phyloP scores from a whole-genome alignment of 768 basidiomycete genomes.

The Agrocybe chaxingu region DNA sequence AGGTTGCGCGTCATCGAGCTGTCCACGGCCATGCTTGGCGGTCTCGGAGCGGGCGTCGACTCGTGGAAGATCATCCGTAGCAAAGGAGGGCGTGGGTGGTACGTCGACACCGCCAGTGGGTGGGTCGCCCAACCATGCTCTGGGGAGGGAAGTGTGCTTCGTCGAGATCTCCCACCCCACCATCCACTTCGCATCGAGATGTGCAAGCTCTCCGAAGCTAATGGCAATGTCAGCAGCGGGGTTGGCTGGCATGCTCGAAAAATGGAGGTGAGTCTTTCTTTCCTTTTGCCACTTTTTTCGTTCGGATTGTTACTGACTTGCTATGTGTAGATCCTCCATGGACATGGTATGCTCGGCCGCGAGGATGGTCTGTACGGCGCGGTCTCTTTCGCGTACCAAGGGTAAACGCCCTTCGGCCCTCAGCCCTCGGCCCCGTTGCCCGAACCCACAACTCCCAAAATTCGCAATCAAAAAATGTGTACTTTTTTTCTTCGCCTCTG shows the following conservation, averaged over 20 bases:
- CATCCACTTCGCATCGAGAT: constrained; percentile 75
- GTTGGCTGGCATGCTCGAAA: constrained; percentile 96
- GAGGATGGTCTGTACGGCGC: constrained; percentile 95
- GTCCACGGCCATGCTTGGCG: constrained; percentile 63
- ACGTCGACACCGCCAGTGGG: constrained; percentile 82
- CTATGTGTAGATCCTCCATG: constrained; percentile 66
- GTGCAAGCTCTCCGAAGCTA: constrained; percentile 69
- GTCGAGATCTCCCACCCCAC: constrained; percentile 51
- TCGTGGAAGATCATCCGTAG: constrained; percentile 88
- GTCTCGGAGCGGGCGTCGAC: constrained; percentile 75
- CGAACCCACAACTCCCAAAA: too few species aligned
- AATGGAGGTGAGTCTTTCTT: constrained; percentile 76
- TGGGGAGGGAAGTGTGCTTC: constrained; percentile 42
- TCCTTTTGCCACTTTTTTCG: background rate
- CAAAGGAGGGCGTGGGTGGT: constrained; percentile 95
- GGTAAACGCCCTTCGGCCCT: constrained; percentile 36
- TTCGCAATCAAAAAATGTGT: too few species aligned
- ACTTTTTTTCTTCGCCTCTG: too few species aligned
- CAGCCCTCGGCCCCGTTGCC: background rate
- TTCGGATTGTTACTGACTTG: constrained; percentile 2
- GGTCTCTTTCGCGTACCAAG: constrained; percentile 92
- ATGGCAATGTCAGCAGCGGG: constrained; percentile 87
- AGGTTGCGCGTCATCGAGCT: constrained; percentile 86
- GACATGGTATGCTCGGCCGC: constrained; percentile 85
- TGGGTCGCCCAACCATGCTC: constrained; percentile 58